Evolutionary conservation across 495 filamentous ascomycete genomes (phyloP), one percentile per base, ranked within the genome.

Genomic region (Penicillium nucicola): DNA sequence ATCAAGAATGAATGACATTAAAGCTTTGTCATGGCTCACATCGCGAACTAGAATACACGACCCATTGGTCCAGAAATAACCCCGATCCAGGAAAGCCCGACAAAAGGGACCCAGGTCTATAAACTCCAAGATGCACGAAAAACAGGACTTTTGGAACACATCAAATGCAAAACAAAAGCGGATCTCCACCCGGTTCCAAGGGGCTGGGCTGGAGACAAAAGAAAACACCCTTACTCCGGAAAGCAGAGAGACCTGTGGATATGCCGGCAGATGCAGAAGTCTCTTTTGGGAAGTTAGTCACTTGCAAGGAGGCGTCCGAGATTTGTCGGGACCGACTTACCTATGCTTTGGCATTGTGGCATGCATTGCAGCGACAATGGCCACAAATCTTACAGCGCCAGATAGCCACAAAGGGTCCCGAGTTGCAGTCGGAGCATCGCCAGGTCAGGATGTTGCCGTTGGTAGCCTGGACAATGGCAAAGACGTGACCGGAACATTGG

Each of bases 321-420:
- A n/a, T n/a, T n/a, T n/a, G n/a, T 9, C 25, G 25, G 25, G 0
- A 8, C 10, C 5, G 25, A 8, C 32, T 45, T 41, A 55, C 48
- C 43, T 66, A 76, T 38, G 57, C 61, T 58, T 77, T 77, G 42
- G 68, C 57, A 44, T 64, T 70, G 66, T 75, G 69, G 66, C 74
- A 77, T 35, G 60, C 42, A 52, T 75, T 70, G 58, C 74, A 77
- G 13, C 74, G 74, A 58, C 62, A 74, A 43, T 75, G 66, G 34
- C 63, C 62, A 62, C 74, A 77, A 54, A 71, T 66, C 63, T 77
- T 76, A 65, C 74, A 77, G 30, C 66, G 74, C 71, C 71, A 77
- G 52, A 77, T 74, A 12, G 74, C 74, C 45, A 69, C 63, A 47
- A 71, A 77, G 39, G 72, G 72, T n/a, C 74, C 74, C 36, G 71